These are phyloP conservation scores for Tephrocybe sp. DNA, from an alignment of 768 basidiomycete species.

Conservation along the genomic window DNA sequence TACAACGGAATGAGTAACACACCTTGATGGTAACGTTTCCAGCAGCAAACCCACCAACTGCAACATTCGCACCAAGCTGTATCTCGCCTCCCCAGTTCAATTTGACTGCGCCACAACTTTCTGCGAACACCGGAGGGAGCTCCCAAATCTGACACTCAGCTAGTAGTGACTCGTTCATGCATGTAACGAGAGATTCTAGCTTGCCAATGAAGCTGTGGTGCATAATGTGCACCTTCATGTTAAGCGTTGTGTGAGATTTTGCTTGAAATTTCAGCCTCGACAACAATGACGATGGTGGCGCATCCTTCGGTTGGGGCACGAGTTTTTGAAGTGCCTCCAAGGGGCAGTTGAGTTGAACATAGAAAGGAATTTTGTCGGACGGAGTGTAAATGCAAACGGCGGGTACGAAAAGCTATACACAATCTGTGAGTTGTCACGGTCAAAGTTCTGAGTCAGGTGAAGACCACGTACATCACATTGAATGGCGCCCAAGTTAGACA, in stretches of 20 bases:
- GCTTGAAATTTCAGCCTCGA: slow-evolving; percentile 7
- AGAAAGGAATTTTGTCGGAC: slow-evolving; percentile 60
- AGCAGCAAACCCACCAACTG: slow-evolving; percentile 46
- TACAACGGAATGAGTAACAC: slow-evolving; percentile 12
- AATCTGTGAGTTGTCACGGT: too few species aligned
- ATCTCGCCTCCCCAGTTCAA: slow-evolving; percentile 67
- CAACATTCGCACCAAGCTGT: slow-evolving; percentile 33
- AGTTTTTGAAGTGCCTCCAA: slow-evolving; percentile 46
- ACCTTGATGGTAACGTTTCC: slow-evolving; percentile 44
- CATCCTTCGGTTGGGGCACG: slow-evolving; percentile 16
- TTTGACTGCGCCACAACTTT: slow-evolving; percentile 24
- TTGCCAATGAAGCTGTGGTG: slow-evolving; percentile 47
- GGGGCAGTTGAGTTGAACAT: slow-evolving; percentile 57
- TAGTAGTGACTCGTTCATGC: slow-evolving; percentile 40
- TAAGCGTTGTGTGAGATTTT: slow-evolving; percentile 12
- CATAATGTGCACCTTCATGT: slow-evolving; percentile 50
- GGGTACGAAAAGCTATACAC: slow-evolving; percentile 42
- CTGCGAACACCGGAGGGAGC: slow-evolving; percentile 35
- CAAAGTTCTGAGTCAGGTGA: too few species aligned
- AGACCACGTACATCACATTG: slow-evolving; percentile 57
- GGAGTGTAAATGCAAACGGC: slow-evolving; percentile 53
- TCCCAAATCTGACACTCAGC: slow-evolving; percentile 49
- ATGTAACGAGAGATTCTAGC: slow-evolving; percentile 32
- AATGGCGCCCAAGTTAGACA: slow-evolving; percentile 34
- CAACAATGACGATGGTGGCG: slow-evolving; percentile 18